These are phyloP conservation scores for Boletus mariae DNA, from an alignment of 1,284 basidiomycete genomes.

Conservation along the genomic window DNA sequence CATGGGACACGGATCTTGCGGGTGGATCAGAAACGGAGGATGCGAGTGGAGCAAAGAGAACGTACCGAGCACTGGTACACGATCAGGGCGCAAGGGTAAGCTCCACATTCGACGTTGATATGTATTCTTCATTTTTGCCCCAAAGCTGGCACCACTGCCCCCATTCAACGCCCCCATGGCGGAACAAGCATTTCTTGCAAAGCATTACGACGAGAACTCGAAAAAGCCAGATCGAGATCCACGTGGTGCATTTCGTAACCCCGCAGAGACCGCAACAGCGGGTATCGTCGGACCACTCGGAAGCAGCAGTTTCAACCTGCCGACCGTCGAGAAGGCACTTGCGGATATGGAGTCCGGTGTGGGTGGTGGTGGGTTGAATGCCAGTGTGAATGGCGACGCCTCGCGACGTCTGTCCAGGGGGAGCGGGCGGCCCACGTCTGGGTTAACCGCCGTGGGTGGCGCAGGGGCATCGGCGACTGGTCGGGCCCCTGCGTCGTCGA, in stretches of 20 bases:
- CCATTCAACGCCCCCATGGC: constrained; percentile 75
- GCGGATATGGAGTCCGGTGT: constrained; percentile 77
- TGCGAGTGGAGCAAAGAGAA: constrained; percentile 50
- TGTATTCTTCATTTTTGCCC: constrained; percentile 2
- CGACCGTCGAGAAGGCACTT: constrained; percentile 81
- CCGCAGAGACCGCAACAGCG: constrained; percentile 46
- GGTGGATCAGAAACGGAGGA: constrained; percentile 39
- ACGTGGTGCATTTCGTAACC: constrained; percentile 79
- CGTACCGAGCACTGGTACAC: constrained; percentile 63
- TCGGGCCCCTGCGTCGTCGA: constrained; percentile 38
- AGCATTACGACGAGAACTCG: constrained; percentile 85
- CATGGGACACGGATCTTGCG: constrained; percentile 72
- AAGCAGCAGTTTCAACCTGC: constrained; percentile 76
- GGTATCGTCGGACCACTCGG: constrained; percentile 88
- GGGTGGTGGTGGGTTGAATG: constrained; percentile 25
- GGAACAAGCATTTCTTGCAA: constrained; percentile 84
- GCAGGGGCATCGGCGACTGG: constrained; percentile 14
- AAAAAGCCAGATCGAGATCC: constrained; percentile 88
- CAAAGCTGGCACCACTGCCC: constrained; percentile 62
- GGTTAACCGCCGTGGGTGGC: constrained; percentile 12
- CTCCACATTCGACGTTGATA: not conserved
- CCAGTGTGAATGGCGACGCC: constrained; percentile 33
- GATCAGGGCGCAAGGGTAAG: constrained; percentile 70
- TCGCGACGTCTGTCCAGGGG: constrained; percentile 35
- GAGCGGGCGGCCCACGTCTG: constrained; percentile 29